Conservation (phyloP, 2,329 filamentous ascomycete genomes). For the Didymella exigua region DNA sequence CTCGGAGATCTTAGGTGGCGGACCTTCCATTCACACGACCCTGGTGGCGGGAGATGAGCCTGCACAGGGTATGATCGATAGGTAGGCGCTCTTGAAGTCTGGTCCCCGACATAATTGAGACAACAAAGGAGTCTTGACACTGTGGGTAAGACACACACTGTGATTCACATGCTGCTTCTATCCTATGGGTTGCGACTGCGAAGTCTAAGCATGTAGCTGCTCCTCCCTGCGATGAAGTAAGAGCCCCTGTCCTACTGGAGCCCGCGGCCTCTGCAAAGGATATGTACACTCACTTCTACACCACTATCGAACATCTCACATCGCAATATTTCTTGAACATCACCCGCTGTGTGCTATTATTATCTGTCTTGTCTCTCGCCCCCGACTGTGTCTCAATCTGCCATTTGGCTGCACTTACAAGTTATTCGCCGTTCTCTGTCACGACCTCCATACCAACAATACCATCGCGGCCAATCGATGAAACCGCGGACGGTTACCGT, state of each 20-base stretch:
- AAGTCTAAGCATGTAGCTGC: background rate
- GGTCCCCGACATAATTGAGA: background rate
- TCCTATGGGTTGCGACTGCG: background rate
- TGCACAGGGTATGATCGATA: background rate
- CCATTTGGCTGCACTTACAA: too few species aligned
- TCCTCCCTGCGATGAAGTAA: background rate
- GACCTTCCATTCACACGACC: constrained; percentile 3
- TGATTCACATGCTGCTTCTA: background rate
- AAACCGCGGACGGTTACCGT: background rate
- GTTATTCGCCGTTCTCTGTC: background rate
- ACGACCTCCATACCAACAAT: background rate
- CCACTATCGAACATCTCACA: background rate
- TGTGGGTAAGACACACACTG: background rate
- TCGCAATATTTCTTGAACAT: background rate
- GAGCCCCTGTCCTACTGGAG: background rate
- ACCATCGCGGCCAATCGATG: background rate
- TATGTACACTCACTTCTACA: background rate
- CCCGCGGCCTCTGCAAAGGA: background rate
- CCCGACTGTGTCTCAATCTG: background rate
- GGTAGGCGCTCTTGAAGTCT: too few species aligned
- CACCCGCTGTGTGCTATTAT: background rate
- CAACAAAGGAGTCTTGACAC: too few species aligned
- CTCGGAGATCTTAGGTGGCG: background rate
- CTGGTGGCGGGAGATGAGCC: background rate
- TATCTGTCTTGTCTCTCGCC: background rate